Conservation (phyloP, 78 protist species). For the Dictyostelium purpureum region DNA sequence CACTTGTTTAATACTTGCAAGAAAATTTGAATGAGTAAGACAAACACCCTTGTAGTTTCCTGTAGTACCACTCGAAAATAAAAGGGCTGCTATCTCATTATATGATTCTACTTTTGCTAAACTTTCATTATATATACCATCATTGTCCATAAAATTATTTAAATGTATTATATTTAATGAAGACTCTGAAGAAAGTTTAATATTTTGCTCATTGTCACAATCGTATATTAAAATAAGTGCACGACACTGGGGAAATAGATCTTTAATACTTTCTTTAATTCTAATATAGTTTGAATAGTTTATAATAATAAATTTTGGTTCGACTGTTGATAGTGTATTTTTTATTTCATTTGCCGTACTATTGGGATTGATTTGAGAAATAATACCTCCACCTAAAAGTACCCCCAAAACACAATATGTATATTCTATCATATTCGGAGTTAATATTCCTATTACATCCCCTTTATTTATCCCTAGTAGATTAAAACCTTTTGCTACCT, state of each 20-base stretch:
- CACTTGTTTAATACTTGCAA: constrained; percentile 76
- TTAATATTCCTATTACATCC: constrained; percentile 9
- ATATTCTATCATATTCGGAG: constrained; percentile 38
- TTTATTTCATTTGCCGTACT: background rate
- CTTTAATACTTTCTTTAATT: background rate
- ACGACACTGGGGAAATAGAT: background rate
- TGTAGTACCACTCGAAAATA: constrained; percentile 55
- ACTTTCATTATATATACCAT: background rate
- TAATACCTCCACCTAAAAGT: background rate
- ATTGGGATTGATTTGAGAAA: background rate
- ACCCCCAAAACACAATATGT: background rate
- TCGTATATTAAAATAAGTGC: background rate
- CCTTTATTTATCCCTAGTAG: constrained; percentile 13
- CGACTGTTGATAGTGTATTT: constrained; percentile 15
- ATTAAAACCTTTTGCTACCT: constrained; percentile 1
- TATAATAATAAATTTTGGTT: background rate
- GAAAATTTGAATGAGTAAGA: constrained; percentile 87
- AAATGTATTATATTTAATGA: no score
- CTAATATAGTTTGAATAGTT: background rate
- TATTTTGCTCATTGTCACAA: no score
- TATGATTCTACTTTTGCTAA: background rate
- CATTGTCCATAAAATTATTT: no score
- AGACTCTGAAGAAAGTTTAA: no score
- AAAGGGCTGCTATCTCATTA: constrained; percentile 36
- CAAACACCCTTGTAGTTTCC: constrained; percentile 91